phyloP scores from a whole-genome alignment of 768 basidiomycete species.

The Hygrocybe punicea region DNA sequence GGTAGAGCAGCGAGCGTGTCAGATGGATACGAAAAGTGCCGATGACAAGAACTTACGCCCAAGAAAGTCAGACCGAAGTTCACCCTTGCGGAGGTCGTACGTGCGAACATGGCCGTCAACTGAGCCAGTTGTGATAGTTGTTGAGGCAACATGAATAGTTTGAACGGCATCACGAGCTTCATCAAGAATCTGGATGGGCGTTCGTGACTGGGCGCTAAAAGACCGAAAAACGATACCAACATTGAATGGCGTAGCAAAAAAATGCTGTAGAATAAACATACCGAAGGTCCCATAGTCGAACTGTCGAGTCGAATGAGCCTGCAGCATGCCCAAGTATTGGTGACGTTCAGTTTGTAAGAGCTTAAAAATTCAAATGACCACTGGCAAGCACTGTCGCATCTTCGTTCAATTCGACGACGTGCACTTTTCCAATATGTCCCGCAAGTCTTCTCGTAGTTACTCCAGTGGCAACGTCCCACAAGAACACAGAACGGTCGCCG shows the following conservation, averaged over 20 bases:
- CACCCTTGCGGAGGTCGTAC: constrained; percentile 93
- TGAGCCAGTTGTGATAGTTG: constrained; percentile 74
- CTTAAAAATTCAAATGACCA: constrained; percentile 46
- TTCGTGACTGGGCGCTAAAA: constrained; percentile 66
- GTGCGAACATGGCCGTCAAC: constrained; percentile 91
- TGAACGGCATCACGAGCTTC: constrained; percentile 88
- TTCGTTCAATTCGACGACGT: constrained; percentile 84
- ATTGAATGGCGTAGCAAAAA: not conserved
- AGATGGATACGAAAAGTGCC: constrained; percentile 1
- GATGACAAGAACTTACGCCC: constrained; percentile 60
- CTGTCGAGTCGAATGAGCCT: constrained; percentile 92
- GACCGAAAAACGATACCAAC: constrained; percentile 1
- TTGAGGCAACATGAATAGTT: constrained; percentile 62
- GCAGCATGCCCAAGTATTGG: not conserved
- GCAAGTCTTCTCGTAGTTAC: constrained; percentile 76
- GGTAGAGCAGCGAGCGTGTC: not conserved
- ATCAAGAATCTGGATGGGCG: constrained; percentile 85
- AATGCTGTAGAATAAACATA: constrained; percentile 29
- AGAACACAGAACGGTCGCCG: constrained; percentile 87
- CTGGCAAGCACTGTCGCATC: constrained; percentile 86
- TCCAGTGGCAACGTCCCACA: constrained; percentile 94
- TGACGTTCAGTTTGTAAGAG: not conserved
- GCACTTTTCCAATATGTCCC: constrained; percentile 89
- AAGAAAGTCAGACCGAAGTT: constrained; percentile 83
- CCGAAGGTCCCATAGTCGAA: constrained; percentile 91